Base-by-base conservation (phyloP, 495 filamentous ascomycete species). In the Lepidopterella palustris region DNA sequence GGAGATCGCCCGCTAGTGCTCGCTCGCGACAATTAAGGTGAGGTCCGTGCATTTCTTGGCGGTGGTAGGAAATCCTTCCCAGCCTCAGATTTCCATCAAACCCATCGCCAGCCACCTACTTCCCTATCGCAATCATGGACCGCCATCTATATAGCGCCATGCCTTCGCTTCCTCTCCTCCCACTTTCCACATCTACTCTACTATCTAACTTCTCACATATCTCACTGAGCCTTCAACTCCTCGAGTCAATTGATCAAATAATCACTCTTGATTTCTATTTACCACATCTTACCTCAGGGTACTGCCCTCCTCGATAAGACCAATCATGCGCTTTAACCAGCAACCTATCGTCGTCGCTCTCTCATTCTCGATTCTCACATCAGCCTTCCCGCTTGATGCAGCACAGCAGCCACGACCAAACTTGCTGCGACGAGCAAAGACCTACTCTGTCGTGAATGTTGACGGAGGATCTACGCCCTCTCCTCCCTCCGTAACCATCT, bases 71-170 rank as follows among this genome's bases (percentile, higher is more conserved):
- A 50, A 24, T 24, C 6, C 23, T 50, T 24, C 25, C 47, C 47
- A 50, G 47, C 47, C 47, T 50, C 47, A 50, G 47, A 10, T 50
- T 25, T 50, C 47, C 25, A 24, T 50, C 47, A 50, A 50, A 15
- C 26, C 26, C 25, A 26, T 13, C 20, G 24, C 47, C 47, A 50
- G 47, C 47, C 47, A 50, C 26, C 47, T 18, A 24, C 21, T 50
- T 50, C 26, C 15, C 20, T 15, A 27, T 15, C 47, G 47, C 47
- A 18, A 50, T 50, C 47, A 50, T 50, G 47, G 47, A 50, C 15
- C 6, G 21, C 25, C 47, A 13, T 50, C 23, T 50, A 50, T 50
- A 18, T 25, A 26, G 13, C 23, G 20, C 47, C 21, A 24, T 24
- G 47, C 47, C 47, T 26, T 50, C 24, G 21, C 25, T 50, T 27